These are phyloP conservation scores for Stachybotrys elegans DNA, from an alignment of 2,329 filamentous ascomycete species.

Conservation along the genomic window DNA sequence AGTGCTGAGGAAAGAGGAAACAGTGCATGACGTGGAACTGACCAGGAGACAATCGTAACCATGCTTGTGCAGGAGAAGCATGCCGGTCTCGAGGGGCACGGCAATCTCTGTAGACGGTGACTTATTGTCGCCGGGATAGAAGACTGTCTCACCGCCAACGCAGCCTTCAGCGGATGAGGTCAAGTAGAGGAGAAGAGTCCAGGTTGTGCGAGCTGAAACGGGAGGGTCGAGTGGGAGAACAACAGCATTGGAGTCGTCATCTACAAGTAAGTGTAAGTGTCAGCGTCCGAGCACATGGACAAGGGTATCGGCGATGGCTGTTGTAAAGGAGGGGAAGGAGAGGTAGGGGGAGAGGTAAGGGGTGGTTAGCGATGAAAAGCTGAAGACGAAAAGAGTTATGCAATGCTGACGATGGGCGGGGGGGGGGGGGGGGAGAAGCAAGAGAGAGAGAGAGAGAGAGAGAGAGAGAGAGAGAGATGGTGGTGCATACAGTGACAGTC, in stretches of 20 bases:
- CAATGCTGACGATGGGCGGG: not conserved
- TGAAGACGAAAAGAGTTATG: not conserved
- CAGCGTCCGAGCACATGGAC: no score
- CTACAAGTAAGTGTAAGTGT: conserved; percentile 36
- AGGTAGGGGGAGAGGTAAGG: not conserved
- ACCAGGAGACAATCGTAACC: conserved; percentile 81
- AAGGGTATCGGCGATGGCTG: no score
- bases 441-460: conserved; percentile 1
- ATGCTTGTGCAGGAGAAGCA: conserved; percentile 82
- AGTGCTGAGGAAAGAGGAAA: conserved; percentile 2
- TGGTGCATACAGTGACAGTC: conserved; percentile 74
- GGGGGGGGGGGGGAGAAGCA: not conserved
- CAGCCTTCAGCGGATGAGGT: conserved; percentile 72
- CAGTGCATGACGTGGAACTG: conserved; percentile 22
- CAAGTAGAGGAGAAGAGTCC: conserved; percentile 86
- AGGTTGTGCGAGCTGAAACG: conserved; percentile 59
- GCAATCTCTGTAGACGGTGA: conserved; percentile 60
- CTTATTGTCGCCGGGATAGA: conserved; percentile 67
- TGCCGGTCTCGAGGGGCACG: conserved; percentile 74
- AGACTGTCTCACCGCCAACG: conserved; percentile 82
- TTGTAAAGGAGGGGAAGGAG: no score
- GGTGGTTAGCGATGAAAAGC: not conserved
- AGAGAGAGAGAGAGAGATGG: not conserved
- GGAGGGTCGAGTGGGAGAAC: conserved; percentile 38
- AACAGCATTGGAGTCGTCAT: conserved; percentile 81